A percentile compares a stretch with the other conserved stretches of the same genome.
Conservation (phyloP, 192 early-diverging fungal genomes). For the Podila horticola region DNA sequence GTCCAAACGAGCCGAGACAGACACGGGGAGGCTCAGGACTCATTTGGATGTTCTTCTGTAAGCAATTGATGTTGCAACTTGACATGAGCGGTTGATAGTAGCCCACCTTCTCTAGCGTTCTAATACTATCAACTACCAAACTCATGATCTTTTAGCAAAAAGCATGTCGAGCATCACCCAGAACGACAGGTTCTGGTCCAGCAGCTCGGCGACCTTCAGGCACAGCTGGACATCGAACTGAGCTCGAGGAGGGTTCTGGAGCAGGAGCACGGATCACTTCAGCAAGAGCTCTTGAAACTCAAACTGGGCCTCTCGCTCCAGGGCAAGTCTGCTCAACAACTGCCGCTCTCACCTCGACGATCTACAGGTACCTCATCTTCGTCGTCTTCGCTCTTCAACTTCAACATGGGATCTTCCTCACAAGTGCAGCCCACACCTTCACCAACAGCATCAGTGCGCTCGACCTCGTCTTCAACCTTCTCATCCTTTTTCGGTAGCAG, state of each 20-base stretch:
- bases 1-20: constrained; percentile 24
- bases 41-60: constrained; percentile 37
- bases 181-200: constrained; percentile 30
- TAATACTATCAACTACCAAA: background rate
- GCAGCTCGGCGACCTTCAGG: constrained; percentile 23
- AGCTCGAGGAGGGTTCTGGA: constrained; percentile 23
- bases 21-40: constrained; percentile 7
- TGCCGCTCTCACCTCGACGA: background rate
- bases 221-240: constrained; percentile 14
- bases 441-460: constrained; percentile 12
- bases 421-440: background rate
- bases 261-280: constrained; percentile 20
- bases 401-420: background rate
- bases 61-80: background rate
- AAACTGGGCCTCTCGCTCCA: background rate
- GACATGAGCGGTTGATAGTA: background rate
- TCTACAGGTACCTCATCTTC: background rate
- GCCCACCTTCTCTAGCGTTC: background rate
- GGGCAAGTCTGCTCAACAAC: constrained; percentile 1
- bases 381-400: background rate
- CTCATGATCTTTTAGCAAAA: constrained; percentile 12
- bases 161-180: constrained; percentile 42
- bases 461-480: constrained; percentile 10
- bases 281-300: constrained; percentile 12
- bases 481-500: constrained; percentile 19